A percentile compares a stretch with the other conserved stretches of the same genome.
Evolutionary conservation across 768 basidiomycete species (phyloP).

Genomic region (Mycena galopus): DNA sequence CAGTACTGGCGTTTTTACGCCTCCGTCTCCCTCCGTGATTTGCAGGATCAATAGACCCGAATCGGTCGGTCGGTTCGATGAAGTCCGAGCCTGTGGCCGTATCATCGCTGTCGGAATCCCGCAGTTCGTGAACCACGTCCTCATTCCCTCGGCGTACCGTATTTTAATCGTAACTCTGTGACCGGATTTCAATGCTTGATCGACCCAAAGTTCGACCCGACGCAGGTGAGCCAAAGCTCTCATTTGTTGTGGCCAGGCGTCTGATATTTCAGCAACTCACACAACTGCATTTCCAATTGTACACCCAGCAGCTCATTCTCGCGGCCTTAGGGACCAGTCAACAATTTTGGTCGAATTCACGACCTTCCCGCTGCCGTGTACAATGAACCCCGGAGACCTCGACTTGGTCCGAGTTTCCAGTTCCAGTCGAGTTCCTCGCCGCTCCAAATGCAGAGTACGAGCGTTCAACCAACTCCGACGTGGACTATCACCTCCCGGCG

Average conservation of each 20-base stretch:
- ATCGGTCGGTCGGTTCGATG: constrained; percentile 40
- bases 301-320: constrained; percentile 46
- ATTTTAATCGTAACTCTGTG: constrained; percentile 49
- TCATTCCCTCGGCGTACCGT: constrained; percentile 42
- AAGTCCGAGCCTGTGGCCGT: constrained; percentile 38
- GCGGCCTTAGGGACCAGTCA: constrained; percentile 45
- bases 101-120: constrained; percentile 33
- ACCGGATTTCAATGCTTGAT: constrained; percentile 41
- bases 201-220: constrained; percentile 36
- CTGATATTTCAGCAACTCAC: constrained; percentile 44
- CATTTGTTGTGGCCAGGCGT: constrained; percentile 33
- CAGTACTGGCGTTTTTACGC: background rate
- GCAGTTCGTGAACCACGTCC: constrained; percentile 13
- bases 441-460: constrained; percentile 29
- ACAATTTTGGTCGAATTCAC: constrained; percentile 47
- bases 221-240: constrained; percentile 36
- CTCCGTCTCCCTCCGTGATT: constrained; percentile 22
- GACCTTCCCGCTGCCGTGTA: constrained; percentile 40
- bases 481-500: constrained; percentile 39
- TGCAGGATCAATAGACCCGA: constrained; percentile 33
- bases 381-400: background rate
- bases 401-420: background rate
- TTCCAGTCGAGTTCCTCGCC: constrained; percentile 12
- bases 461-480: constrained; percentile 20
- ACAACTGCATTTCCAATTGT: constrained; percentile 50